Conservation (phyloP, 129 eudicot genomes). For the Oenanthe sinensis region DNA sequence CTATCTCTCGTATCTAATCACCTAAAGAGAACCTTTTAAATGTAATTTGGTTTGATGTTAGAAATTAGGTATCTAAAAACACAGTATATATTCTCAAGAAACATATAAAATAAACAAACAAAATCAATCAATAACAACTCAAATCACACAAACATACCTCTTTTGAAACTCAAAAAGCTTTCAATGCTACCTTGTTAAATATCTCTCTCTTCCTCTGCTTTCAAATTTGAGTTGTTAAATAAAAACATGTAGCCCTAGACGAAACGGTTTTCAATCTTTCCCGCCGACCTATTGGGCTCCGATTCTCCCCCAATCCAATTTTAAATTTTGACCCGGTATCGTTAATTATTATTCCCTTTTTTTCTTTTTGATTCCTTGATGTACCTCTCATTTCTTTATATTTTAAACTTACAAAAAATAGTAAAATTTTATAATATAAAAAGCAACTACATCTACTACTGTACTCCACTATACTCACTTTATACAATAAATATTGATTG, state of each 20-base stretch:
- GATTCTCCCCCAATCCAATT: neutral
- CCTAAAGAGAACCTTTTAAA: neutral
- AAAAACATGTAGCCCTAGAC: neutral
- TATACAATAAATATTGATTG: no score
- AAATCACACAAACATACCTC: neutral
- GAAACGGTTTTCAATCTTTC: neutral
- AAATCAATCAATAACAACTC: neutral
- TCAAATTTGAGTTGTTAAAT: neutral
- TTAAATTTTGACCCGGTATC: no score
- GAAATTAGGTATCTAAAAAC: neutral
- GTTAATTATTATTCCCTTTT: no score
- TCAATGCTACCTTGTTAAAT: neutral
- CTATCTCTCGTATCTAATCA: no score
- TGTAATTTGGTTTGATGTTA: neutral
- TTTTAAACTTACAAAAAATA: no score
- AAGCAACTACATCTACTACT: no score
- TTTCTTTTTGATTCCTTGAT: no score
- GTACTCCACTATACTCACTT: no score
- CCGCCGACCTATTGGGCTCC: neutral
- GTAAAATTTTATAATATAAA: no score
- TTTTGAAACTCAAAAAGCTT: neutral
- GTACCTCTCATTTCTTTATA: no score
- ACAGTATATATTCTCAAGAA: neutral
- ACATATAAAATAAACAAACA: neutral
- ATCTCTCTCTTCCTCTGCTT: neutral